Percentiles rank a stretch among this genome's conserved stretches.
phyloP scores from a whole-genome alignment of 495 filamentous ascomycete species.

The Hyphodiscus hymeniophilus region DNA sequence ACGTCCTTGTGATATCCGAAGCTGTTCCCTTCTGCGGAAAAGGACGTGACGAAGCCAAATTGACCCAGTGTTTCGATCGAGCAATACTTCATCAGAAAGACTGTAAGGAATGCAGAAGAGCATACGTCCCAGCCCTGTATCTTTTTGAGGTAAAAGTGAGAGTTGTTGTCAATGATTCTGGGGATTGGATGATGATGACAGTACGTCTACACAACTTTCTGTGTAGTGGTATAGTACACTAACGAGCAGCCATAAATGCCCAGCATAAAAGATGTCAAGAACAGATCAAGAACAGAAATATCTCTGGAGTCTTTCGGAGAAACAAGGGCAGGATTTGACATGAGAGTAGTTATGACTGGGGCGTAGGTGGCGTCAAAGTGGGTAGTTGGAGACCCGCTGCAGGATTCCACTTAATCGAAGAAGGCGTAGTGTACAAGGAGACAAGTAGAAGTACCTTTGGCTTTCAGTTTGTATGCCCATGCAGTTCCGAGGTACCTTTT shows the following conservation, averaged over 20 bases:
- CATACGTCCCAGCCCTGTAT: too few species aligned
- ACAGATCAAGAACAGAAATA: background rate
- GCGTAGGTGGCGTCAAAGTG: slow-evolving; percentile 1
- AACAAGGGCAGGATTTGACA: slow-evolving; percentile 2
- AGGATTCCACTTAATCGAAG: background rate
- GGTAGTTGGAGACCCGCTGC: slow-evolving; percentile 7
- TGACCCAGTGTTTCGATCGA: too few species aligned
- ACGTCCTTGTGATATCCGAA: too few species aligned
- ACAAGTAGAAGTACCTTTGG: too few species aligned
- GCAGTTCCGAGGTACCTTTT: too few species aligned
- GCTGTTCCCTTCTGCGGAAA: too few species aligned
- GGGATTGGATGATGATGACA: background rate
- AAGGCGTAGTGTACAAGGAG: too few species aligned
- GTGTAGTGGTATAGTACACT: slow-evolving; percentile 11
- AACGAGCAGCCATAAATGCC: slow-evolving; percentile 19
- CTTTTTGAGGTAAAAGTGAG: too few species aligned
- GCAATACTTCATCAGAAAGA: too few species aligned
- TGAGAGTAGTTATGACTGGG: background rate
- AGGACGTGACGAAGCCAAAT: too few species aligned
- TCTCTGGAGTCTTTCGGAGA: background rate
- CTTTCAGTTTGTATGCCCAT: too few species aligned
- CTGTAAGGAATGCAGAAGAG: too few species aligned
- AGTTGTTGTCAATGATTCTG: background rate
- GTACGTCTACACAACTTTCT: background rate
- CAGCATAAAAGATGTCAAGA: slow-evolving; percentile 6